A percentile compares a stretch with the other conserved stretches of the same genome.
These are phyloP conservation scores for Xylariales sp. DNA, from an alignment of 2,329 filamentous ascomycete species.

Conservation along the genomic window DNA sequence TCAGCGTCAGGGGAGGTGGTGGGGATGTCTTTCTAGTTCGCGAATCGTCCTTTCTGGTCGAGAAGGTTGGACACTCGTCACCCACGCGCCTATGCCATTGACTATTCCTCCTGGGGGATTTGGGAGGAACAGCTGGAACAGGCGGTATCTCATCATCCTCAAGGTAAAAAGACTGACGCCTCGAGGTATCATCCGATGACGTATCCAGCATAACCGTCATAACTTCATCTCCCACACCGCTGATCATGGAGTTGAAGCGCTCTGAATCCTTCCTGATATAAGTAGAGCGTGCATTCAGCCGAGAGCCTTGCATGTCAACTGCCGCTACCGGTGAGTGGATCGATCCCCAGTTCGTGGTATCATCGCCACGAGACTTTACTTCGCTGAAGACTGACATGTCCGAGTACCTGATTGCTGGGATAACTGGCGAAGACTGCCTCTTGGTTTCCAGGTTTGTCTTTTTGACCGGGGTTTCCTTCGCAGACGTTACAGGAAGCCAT, in stretches of 20 bases:
- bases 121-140: too few relatives aligned
- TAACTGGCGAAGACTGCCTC: conserved; percentile 49
- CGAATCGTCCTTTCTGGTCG: conserved; percentile 40
- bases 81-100: conserved; percentile 55
- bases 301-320: conserved; percentile 37
- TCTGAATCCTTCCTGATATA: conserved; percentile 29
- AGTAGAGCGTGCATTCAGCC: conserved; percentile 34
- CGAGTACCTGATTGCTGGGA: conserved; percentile 34
- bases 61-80: conserved; percentile 55
- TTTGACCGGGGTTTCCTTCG: conserved; percentile 30
- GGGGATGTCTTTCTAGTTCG: conserved; percentile 49
- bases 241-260: conserved; percentile 5
- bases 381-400: conserved; percentile 31
- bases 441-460: too few relatives aligned
- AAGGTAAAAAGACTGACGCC: conserved; percentile 21
- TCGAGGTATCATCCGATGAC: conserved; percentile 15
- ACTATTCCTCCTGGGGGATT: too few relatives aligned
- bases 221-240: conserved; percentile 21
- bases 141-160: conserved; percentile 24
- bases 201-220: conserved; percentile 42
- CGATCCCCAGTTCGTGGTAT: conserved; percentile 45
- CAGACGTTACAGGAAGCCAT: conserved; percentile 32
- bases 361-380: conserved; percentile 31
- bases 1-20: conserved; percentile 51
- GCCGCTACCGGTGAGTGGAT: conserved; percentile 44